Base-by-base conservation (phyloP, 2,329 filamentous ascomycete genomes). In the Cadophora luteo-olivacea region DNA sequence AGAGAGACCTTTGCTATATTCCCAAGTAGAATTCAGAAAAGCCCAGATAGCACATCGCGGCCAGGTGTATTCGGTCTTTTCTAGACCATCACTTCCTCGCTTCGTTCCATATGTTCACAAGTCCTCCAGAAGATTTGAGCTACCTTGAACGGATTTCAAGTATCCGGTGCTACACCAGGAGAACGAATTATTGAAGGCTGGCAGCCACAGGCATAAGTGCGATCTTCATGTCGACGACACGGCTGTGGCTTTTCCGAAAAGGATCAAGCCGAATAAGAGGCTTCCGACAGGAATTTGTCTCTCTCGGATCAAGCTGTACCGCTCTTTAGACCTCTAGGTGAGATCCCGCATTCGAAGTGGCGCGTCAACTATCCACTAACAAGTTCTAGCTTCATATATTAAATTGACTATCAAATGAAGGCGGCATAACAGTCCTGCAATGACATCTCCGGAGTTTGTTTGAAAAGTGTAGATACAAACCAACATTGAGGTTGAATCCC, bases 241-340 rank as follows among this genome's bases (percentile, higher is more conserved):
- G 57, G 33, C 36, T 25, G 57, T 60, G 57, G 57, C 57, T 25
- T 60, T 45, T 25, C 57, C 57, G 57, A 60, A 36, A 45, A 60
- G 11, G 57, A 60, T 60, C 57, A 16, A 25, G 36, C 22, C 22
- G 24, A 41, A 25, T 32, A 58, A 29, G 11, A 41, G 12, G 25
- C 52, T 33, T 55, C 12, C 3, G 8, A 3, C 41, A 5, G 57
- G 33, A 38, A 12, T 41, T 38, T 16, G 19, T 60, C 29, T 36
- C 57, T 25, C 7, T 22, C 57, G 22, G 57, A 45, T 45, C 22
- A 29, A 29, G 22, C n/a, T 60, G 36, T 60, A 60, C 57, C 57
- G 57, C 14, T 41, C 33, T 16, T 12, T 22, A 24, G 36, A 11
- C 36, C 3, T 25, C 22, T 16, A 25, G 9, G 7, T 41, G 36